Evolutionary conservation across 1,284 basidiomycete genomes (phyloP).

Genomic region (Malassezia furfur): DNA sequence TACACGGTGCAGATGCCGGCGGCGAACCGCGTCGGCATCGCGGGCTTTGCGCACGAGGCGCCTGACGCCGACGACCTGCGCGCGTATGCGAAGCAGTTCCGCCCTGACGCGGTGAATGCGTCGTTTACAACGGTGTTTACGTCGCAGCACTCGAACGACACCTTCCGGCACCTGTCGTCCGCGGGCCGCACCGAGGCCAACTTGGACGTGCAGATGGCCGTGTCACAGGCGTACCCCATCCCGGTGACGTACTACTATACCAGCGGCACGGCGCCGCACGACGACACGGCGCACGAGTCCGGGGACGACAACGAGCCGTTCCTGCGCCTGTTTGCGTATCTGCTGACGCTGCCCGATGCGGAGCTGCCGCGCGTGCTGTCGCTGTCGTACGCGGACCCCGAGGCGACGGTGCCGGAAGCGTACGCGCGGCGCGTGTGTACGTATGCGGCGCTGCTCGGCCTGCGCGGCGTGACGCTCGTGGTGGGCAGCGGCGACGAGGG

Average conservation of each 20-base stretch:
- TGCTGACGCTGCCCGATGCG: conserved; percentile 53
- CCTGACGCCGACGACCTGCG: conserved; percentile 53
- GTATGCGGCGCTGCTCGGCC: conserved; percentile 57
- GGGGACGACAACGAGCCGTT: conserved; percentile 58
- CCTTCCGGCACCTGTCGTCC: conserved; percentile 51
- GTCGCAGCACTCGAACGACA: background rate
- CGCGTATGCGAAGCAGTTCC: conserved; percentile 49
- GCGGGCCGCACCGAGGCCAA: conserved; percentile 60
- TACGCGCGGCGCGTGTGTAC: conserved; percentile 60
- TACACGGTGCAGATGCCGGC: background rate
- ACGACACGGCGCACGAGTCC: conserved; percentile 51
- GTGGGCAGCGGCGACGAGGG: conserved; percentile 63
- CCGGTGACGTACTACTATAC: conserved; percentile 57
- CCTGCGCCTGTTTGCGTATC: conserved; percentile 56
- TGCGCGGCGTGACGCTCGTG: conserved; percentile 58
- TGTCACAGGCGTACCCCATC: conserved; percentile 57
- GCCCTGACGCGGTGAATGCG: conserved; percentile 25
- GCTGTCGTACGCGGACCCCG: conserved; percentile 59
- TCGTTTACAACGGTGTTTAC: background rate
- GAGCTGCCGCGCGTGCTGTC: conserved; percentile 53
- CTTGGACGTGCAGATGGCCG: conserved; percentile 61
- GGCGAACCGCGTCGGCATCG: conserved; percentile 19
- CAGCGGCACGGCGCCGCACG: conserved; percentile 41
- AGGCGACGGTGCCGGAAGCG: conserved; percentile 52
- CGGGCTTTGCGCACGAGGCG: conserved; percentile 29